Conservation (phyloP, 352 stramenopile genomes). For the Poterioochromonas sp. region DNA sequence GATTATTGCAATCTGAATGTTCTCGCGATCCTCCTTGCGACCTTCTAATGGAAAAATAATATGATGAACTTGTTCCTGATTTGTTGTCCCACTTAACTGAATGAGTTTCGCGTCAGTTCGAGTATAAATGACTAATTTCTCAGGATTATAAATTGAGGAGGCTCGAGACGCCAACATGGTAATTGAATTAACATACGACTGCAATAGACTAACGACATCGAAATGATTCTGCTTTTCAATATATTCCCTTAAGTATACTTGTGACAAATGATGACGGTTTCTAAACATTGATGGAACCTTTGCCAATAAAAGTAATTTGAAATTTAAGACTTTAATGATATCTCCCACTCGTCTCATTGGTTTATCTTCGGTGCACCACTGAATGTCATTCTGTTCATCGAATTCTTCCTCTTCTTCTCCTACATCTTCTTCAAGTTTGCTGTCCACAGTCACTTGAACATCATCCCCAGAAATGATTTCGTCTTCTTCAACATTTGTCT, state of each 20-base stretch:
- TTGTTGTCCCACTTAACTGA: too few relatives aligned
- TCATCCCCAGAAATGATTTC: too few relatives aligned
- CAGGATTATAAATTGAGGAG: not conserved
- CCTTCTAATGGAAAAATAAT: too few relatives aligned
- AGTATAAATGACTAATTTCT: not conserved
- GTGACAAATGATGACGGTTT: not conserved
- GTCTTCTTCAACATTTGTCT: too few relatives aligned
- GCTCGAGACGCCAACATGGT: too few relatives aligned
- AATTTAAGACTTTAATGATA: not conserved
- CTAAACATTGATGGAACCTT: not conserved
- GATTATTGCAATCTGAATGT: too few relatives aligned
- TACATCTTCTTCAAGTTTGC: not conserved
- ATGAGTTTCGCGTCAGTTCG: not conserved
- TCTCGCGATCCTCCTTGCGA: too few relatives aligned
- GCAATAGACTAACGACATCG: not conserved
- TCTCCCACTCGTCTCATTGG: not conserved
- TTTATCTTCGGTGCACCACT: too few relatives aligned
- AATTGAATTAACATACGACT: too few relatives aligned
- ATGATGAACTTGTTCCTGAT: too few relatives aligned
- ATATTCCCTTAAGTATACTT: not conserved
- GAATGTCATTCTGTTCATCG: not conserved
- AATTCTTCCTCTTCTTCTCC: not conserved
- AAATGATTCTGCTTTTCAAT: not conserved
- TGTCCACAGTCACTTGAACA: too few relatives aligned
- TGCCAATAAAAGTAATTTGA: not conserved